Evolutionary conservation across 495 filamentous ascomycete genomes (phyloP).

Genomic region (Penicillium antarcticum): DNA sequence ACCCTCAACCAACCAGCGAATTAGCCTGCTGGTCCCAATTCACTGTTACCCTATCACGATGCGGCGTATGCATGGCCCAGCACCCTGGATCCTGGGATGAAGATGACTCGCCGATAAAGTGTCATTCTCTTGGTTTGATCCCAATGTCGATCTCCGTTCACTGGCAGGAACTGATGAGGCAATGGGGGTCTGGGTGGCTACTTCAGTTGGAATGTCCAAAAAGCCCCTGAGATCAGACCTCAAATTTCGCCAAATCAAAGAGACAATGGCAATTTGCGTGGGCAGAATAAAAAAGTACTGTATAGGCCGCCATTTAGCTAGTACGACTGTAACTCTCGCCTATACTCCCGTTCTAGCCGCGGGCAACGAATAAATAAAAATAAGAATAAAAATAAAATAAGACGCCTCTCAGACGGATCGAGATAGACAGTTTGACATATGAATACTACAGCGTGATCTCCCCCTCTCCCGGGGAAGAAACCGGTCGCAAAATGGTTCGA

Average conservation of each 20-base stretch:
- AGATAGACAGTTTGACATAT: constrained; percentile 7
- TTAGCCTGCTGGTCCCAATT: constrained; percentile 1
- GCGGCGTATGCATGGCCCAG: constrained; percentile 24
- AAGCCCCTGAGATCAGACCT: constrained; percentile 28
- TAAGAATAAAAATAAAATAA: neutral
- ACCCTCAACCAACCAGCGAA: constrained; percentile 17
- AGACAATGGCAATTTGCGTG: neutral
- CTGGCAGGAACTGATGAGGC: constrained; percentile 5
- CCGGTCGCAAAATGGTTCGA: constrained; percentile 14
- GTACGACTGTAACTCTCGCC: neutral
- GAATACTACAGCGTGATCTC: constrained; percentile 2
- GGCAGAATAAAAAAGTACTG: constrained; percentile 8
- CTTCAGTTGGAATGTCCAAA: constrained; percentile 2
- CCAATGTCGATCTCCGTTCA: constrained; percentile 15
- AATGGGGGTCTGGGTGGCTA: neutral
- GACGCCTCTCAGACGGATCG: constrained; percentile 17
- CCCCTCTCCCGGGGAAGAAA: neutral
- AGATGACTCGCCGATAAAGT: constrained; percentile 20
- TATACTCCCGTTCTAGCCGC: neutral
- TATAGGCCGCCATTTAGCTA: neutral
- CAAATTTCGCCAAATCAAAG: constrained; percentile 5
- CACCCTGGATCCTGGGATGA: constrained; percentile 25
- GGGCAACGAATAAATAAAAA: neutral
- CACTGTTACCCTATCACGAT: constrained; percentile 24
- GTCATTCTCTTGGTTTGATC: constrained; percentile 1